Evolutionary conservation across 2,329 filamentous ascomycete genomes (phyloP).

Genomic region (Fusarium pseudocircinatum): DNA sequence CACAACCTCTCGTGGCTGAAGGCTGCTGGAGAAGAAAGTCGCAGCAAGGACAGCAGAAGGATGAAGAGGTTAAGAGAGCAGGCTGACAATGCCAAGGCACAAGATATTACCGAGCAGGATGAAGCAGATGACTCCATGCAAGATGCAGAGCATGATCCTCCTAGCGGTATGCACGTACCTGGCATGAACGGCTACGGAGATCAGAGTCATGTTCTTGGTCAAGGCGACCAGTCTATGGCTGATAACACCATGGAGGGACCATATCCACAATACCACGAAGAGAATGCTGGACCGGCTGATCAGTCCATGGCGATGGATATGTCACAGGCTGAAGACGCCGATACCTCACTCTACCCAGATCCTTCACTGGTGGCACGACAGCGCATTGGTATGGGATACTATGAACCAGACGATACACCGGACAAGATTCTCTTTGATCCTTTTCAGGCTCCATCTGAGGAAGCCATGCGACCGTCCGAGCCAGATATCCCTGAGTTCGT

Average conservation of each 20-base stretch:
- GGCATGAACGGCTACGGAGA: slow-evolving; percentile 44
- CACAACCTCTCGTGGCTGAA: slow-evolving; percentile 89
- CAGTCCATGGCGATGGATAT: slow-evolving; percentile 5
- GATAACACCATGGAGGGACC: slow-evolving; percentile 15
- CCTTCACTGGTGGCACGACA: slow-evolving; percentile 58
- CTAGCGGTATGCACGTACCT: slow-evolving; percentile 5
- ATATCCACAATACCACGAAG: slow-evolving; percentile 17
- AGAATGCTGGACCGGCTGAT: neutral
- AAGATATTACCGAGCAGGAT: slow-evolving; percentile 51
- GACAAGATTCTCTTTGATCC: slow-evolving; percentile 69
- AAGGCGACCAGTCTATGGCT: slow-evolving; percentile 16
- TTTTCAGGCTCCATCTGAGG: slow-evolving; percentile 62
- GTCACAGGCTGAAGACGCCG: slow-evolving; percentile 43
- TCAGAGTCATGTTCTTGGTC: slow-evolving; percentile 47
- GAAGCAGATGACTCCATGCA: slow-evolving; percentile 39
- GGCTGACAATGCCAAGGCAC: slow-evolving; percentile 67
- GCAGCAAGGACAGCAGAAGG: slow-evolving; percentile 65
- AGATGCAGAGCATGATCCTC: slow-evolving; percentile 7
- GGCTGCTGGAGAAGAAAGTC: slow-evolving; percentile 65
- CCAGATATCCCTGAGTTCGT: slow-evolving; percentile 63
- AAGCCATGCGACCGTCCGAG: slow-evolving; percentile 54
- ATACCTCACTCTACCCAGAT: slow-evolving; percentile 58
- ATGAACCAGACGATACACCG: slow-evolving; percentile 65
- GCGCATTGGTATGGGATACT: slow-evolving; percentile 68
- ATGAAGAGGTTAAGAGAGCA: slow-evolving; percentile 67